Evolutionary conservation across 2,329 filamentous ascomycete species (phyloP).

Genomic region (Didymella exigua): DNA sequence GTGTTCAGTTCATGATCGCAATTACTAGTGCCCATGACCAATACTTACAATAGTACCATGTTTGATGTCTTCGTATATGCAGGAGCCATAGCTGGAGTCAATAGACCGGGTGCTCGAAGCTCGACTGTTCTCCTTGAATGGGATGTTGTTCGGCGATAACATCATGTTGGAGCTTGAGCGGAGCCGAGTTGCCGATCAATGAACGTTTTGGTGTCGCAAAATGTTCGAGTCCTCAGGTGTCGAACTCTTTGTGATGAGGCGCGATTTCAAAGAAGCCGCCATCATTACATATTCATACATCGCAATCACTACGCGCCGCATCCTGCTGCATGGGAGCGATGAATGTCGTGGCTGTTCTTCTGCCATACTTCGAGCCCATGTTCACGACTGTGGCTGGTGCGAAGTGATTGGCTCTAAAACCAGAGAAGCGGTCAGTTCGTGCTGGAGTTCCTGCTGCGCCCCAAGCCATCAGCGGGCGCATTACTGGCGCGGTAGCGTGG

Average conservation of each 20-base stretch:
- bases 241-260: slow-evolving; percentile 7
- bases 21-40: not conserved
- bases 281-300: slow-evolving; percentile 8
- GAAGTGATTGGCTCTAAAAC: not conserved
- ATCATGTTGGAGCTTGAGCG: slow-evolving; percentile 19
- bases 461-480: slow-evolving; percentile 6
- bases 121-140: slow-evolving; percentile 21
- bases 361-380: slow-evolving; percentile 7
- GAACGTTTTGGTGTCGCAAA: not conserved
- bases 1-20: not conserved
- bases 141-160: slow-evolving; percentile 30
- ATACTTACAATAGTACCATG: slow-evolving; percentile 14
- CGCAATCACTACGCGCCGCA: slow-evolving; percentile 12
- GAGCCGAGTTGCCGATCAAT: not conserved
- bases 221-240: not conserved
- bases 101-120: slow-evolving; percentile 40
- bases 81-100: slow-evolving; percentile 44
- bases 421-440: slow-evolving; percentile 16
- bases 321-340: not conserved
- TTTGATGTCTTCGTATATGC: slow-evolving; percentile 19
- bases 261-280: slow-evolving; percentile 1
- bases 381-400: slow-evolving; percentile 6
- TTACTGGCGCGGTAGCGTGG: not conserved
- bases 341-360: slow-evolving; percentile 13
- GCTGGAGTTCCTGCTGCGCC: slow-evolving; percentile 17